Percentiles rank a stretch among this genome's conserved stretches.
phyloP scores from a whole-genome alignment of 768 basidiomycete genomes.

The Rhizopogon vinicolor region DNA sequence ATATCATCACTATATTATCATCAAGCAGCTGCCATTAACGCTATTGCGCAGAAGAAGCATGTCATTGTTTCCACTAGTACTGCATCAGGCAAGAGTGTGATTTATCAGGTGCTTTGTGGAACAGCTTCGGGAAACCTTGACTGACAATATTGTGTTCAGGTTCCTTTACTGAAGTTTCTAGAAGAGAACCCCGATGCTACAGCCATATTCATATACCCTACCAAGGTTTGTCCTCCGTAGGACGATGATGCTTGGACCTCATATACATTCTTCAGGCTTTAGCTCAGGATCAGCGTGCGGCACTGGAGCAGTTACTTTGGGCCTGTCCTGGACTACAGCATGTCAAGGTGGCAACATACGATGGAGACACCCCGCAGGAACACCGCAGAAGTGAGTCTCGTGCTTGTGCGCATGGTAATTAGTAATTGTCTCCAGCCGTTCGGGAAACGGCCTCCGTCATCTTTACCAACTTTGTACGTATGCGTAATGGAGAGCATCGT shows the following conservation, averaged over 20 bases:
- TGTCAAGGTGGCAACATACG: conserved; percentile 71
- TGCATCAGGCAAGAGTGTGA: conserved; percentile 85
- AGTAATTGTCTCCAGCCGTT: conserved; percentile 39
- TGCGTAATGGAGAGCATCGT: background rate
- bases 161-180: conserved; percentile 65
- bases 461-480: conserved; percentile 82
- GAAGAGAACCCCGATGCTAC: conserved; percentile 58
- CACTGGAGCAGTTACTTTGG: conserved; percentile 62
- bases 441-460: conserved; percentile 74
- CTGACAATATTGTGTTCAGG: conserved; percentile 31
- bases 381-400: conserved; percentile 45
- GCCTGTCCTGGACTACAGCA: conserved; percentile 59
- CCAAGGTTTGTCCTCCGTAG: conserved; percentile 48
- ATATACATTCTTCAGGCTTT: conserved; percentile 50
- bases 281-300: conserved; percentile 80
- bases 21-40: conserved; percentile 70
- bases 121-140: background rate
- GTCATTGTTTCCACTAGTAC: conserved; percentile 90
- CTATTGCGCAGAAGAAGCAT: conserved; percentile 51
- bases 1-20: conserved; percentile 64
- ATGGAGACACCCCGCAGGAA: conserved; percentile 83
- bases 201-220: conserved; percentile 85
- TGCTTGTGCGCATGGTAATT: background rate
- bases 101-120: conserved; percentile 64
- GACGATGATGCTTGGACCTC: background rate